Conservation (phyloP, 2,329 filamentous ascomycete species). For the Fusarium agapanthi region DNA sequence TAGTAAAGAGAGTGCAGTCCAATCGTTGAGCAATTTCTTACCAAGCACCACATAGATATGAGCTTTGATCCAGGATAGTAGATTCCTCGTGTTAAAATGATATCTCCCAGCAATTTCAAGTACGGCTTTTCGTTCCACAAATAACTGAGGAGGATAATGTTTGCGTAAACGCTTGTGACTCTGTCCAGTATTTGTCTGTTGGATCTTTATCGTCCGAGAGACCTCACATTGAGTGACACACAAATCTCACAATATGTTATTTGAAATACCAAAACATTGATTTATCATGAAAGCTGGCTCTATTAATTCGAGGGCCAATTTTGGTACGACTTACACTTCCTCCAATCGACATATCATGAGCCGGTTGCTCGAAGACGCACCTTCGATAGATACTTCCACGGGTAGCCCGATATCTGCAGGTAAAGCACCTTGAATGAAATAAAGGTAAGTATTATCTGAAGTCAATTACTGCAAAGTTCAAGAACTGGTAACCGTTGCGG, state of each 20-base stretch:
- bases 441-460: fast-evolving
- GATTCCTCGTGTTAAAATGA: background rate
- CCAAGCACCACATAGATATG: background rate
- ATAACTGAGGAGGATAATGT: background rate
- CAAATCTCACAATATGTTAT: background rate
- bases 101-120: background rate
- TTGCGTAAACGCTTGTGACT: background rate
- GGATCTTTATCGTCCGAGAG: background rate
- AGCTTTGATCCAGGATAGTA: background rate
- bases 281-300: background rate
- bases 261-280: background rate
- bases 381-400: background rate
- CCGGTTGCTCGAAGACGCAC: too few species aligned
- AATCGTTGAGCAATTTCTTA: background rate
- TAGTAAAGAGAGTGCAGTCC: background rate
- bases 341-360: background rate
- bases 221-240: too few species aligned
- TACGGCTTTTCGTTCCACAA: background rate
- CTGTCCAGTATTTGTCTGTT: background rate
- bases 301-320: background rate
- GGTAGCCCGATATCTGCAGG: background rate
- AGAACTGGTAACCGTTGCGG: too few species aligned
- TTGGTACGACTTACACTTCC: background rate
- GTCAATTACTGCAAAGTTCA: background rate
- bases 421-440: fast-evolving